Evolutionary conservation across 495 filamentous ascomycete species (phyloP).

Genomic region (Mytilinidion resinicola): DNA sequence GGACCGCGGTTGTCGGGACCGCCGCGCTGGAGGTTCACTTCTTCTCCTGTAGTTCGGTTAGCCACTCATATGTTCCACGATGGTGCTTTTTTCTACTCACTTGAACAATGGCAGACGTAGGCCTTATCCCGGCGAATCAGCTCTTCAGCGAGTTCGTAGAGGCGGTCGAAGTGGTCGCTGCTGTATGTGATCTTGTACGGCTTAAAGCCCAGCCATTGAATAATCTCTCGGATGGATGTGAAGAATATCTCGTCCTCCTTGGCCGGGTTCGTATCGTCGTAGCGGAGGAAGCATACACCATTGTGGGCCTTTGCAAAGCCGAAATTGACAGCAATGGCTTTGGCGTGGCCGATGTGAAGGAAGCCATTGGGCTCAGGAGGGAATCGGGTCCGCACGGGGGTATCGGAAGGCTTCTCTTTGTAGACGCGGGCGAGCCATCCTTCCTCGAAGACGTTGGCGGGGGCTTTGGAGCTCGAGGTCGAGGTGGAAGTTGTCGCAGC

Average conservation of each 20-base stretch:
- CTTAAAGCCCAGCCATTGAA: slow-evolving; percentile 42
- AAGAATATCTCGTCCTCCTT: slow-evolving; percentile 44
- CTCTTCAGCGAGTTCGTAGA: slow-evolving; percentile 85
- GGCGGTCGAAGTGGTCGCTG: slow-evolving; percentile 74
- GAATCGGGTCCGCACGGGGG: slow-evolving; percentile 68
- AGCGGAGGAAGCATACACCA: slow-evolving; percentile 56
- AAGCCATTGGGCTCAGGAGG: slow-evolving; percentile 84
- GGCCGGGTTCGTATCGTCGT: slow-evolving; percentile 43
- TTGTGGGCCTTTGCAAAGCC: slow-evolving; percentile 84
- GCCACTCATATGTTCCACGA: not conserved
- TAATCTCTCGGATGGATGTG: slow-evolving; percentile 39
- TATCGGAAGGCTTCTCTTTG: slow-evolving; percentile 55
- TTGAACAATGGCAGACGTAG: slow-evolving; percentile 70
- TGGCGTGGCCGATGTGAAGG: slow-evolving; percentile 87
- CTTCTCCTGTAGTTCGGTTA: slow-evolving; percentile 45
- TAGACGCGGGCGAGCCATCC: slow-evolving; percentile 79
- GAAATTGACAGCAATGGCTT: slow-evolving; percentile 97
- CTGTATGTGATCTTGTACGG: slow-evolving; percentile 66
- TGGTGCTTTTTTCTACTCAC: slow-evolving; percentile 29
- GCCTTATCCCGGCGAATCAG: slow-evolving; percentile 66
- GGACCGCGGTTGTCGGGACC: slow-evolving; percentile 57
- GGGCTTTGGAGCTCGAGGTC: slow-evolving; percentile 27
- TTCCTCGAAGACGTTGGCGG: slow-evolving; percentile 72
- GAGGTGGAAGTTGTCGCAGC: slow-evolving; percentile 1
- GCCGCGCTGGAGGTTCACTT: slow-evolving; percentile 80